Conservation (phyloP, 192 early-diverging fungal genomes). For the Podila verticillata region DNA sequence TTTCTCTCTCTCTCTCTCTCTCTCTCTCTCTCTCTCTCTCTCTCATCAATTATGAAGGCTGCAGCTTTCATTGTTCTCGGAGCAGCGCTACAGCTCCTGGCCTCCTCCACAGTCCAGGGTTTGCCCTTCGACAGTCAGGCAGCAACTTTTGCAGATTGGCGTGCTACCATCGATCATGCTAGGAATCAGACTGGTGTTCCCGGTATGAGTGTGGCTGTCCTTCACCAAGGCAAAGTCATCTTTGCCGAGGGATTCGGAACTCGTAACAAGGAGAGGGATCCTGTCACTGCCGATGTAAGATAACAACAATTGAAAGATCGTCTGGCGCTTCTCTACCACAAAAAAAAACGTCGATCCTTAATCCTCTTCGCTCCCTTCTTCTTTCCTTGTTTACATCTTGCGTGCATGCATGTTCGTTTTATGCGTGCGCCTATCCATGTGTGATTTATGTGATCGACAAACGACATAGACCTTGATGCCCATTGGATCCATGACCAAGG, state of each 20-base stretch:
- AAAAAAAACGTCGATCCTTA: background rate
- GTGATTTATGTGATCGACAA: too few relatives aligned
- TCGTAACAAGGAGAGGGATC: conserved; percentile 4
- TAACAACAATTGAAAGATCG: conserved; percentile 3
- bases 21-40: too few relatives aligned
- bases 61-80: too few relatives aligned
- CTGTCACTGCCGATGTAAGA: conserved; percentile 1
- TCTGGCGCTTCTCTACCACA: background rate
- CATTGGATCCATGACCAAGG: conserved; percentile 31
- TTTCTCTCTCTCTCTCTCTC: too few relatives aligned
- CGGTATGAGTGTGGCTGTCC: conserved; percentile 12
- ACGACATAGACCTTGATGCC: conserved; percentile 17
- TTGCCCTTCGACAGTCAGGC: conserved; percentile 6
- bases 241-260: conserved; percentile 14
- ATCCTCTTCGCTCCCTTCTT: too few relatives aligned
- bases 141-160: conserved; percentile 5
- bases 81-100: conserved; percentile 8
- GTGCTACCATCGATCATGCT: conserved; percentile 4
- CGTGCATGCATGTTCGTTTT: background rate
- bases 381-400: conserved; percentile 3
- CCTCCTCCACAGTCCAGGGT: conserved; percentile 10
- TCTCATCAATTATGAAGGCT: too few relatives aligned
- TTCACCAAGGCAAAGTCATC: conserved; percentile 5
- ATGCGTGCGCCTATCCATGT: background rate
- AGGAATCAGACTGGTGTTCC: conserved; percentile 9